Evolutionary conservation across 2,329 filamentous ascomycete genomes (phyloP).

Genomic region (Dothistroma septosporum): DNA sequence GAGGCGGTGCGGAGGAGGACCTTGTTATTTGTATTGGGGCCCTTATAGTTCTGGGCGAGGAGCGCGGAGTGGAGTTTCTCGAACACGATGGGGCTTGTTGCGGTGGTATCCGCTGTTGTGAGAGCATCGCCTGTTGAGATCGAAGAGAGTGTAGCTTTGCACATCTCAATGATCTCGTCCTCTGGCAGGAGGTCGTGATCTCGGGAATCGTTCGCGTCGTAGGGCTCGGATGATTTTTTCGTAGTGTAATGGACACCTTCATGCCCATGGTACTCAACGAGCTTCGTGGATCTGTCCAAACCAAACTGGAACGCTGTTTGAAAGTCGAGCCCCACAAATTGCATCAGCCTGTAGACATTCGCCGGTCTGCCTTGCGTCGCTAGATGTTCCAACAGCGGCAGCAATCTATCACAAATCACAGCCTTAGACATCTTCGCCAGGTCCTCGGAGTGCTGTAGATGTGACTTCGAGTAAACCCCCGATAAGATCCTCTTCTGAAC

Average conservation of each 20-base stretch:
- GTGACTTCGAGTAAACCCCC: conserved; percentile 52
- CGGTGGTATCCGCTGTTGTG: not conserved
- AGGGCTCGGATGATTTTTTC: not conserved
- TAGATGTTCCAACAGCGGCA: not conserved
- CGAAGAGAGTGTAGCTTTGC: not conserved
- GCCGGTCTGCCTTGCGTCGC: not conserved
- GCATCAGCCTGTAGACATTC: not conserved
- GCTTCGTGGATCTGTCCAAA: not conserved
- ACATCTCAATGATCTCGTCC: not conserved
- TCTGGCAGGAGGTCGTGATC: not conserved
- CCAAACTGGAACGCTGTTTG: not conserved
- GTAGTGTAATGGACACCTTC: not conserved
- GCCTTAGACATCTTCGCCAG: conserved; percentile 18
- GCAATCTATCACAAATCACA: not conserved
- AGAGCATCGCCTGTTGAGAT: not conserved
- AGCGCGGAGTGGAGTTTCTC: conserved; percentile 34
- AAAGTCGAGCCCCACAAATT: not conserved
- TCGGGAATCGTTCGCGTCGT: not conserved
- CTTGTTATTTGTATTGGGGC: not conserved
- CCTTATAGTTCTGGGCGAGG: conserved; percentile 4
- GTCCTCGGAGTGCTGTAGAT: conserved; percentile 35
- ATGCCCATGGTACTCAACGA: not conserved
- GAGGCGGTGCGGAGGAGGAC: conserved; percentile 49
- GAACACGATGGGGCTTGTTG: conserved; percentile 33
- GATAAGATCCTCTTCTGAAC: conserved; percentile 52